Evolutionary conservation across 2,329 filamentous ascomycete species (phyloP).

Genomic region (Plenodomus lindquistii): DNA sequence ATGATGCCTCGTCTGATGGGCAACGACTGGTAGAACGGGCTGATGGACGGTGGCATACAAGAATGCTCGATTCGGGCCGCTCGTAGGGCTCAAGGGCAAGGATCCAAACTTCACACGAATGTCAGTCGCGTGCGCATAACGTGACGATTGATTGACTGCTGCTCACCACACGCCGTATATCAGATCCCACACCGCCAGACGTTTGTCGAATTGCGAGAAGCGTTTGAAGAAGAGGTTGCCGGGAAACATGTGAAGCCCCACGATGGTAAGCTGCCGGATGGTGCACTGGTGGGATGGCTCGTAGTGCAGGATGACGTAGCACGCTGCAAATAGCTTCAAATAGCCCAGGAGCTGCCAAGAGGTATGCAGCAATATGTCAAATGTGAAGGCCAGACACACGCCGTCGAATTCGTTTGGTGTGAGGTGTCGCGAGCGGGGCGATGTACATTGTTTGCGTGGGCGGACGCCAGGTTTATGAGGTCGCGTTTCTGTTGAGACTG

Average conservation of each 20-base stretch:
- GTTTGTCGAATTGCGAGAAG: conserved; percentile 33
- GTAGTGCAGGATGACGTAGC: conserved; percentile 32
- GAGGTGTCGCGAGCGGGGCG: background rate
- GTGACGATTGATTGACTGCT: background rate
- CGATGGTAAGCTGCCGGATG: conserved; percentile 16
- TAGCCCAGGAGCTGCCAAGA: conserved; percentile 10
- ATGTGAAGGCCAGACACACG: background rate
- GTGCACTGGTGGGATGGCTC: conserved; percentile 5
- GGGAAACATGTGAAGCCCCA: conserved; percentile 34
- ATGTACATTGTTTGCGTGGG: background rate
- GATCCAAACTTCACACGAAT: conserved; percentile 10
- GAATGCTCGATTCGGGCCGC: conserved; percentile 5
- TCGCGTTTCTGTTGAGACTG: conserved; percentile 36
- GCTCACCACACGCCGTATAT: conserved; percentile 21
- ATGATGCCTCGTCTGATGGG: background rate
- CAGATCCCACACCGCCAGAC: conserved; percentile 28
- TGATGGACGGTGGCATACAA: conserved; percentile 1
- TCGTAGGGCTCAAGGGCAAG: conserved; percentile 10
- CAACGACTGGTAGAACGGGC: background rate
- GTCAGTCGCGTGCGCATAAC: conserved; percentile 18
- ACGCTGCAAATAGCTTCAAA: conserved; percentile 12
- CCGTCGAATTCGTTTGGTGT: background rate
- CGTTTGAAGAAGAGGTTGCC: conserved; percentile 23
- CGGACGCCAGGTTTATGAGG: conserved; percentile 14
- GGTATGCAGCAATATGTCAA: conserved; percentile 4